Base-by-base conservation (phyloP, 1,284 basidiomycete species). In the Leucoagaricus sp. region DNA sequence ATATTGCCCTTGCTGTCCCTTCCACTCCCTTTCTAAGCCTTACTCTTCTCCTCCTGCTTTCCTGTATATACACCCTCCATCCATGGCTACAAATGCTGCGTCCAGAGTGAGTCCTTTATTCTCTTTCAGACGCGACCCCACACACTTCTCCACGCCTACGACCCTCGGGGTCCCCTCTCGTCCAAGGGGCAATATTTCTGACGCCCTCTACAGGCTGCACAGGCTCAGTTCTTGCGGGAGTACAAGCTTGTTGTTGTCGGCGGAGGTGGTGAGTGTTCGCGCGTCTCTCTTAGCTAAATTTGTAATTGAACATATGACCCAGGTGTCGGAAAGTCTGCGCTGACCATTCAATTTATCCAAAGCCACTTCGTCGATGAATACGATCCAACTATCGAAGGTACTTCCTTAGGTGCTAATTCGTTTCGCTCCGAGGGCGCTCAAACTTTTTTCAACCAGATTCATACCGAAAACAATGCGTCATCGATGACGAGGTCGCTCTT, bases 281-380 rank as follows among this genome's bases (percentile, higher is more conserved):
- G 19, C 31, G 17, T 53, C 28, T n/a, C 19, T 33, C 41, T n/a
- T 55, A 23, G 38, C 33, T 53, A 25, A 26, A 40, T 21, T 19
- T 34, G 58, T 29, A 41, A 31, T 53, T 17, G 7, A 29, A 17
- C 25, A 26, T 38, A 13, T n/a, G 15, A 38, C 12, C 17, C 9
- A 94, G 94, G 94, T 82, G 95, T 97, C 64, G 96, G 96, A 63
- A 98, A 98, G 81, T 96, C 91, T 46, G 94, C 94, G 23, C 77
- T 98, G 74, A 98, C 96, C 46, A 98, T 98, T 69, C 96, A 98
- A 73, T 98, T 98, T 80, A 98, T 97, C 65, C 93, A 96, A 72
- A 91, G 88, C 64, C 93, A 97, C 75, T 99, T 99, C 72, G 95
- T 98, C 51, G 94, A 98, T 73, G 96, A 98, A 76, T 99, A 96